Evolutionary conservation across 2,329 filamentous ascomycete genomes (phyloP), one percentile per base, ranked within the genome.

Genomic region (Clonostachys solani): DNA sequence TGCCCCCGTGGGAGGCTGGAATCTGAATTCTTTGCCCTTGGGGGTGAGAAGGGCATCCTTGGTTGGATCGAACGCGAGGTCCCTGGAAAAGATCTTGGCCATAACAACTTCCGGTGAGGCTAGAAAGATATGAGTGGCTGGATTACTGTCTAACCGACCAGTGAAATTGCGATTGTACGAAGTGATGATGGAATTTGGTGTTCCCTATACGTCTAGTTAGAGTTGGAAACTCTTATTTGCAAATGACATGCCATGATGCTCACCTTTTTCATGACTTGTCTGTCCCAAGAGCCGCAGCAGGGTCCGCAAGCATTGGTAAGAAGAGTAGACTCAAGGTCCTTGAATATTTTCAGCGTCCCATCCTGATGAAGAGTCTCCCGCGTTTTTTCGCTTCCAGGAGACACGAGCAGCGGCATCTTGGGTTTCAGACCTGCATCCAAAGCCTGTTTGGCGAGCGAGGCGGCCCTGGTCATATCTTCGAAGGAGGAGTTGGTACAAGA

Each of bases 151-250:
- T 65, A 89, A 89, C 65, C 86, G 83, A 51, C 86, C 86, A 52
- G 86, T 89, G 74, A 90, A 89, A 77, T 90, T 89, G 68, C 86
- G 84, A 78, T 90, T 90, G 79, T 89, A 89, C 17, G 86, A 89
- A 42, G 84, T 88, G 64, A 90, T 76, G 66, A 90, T 89, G 8
- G 84, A 86, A 77, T 89, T 89, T 54, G 36, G 36, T 18, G 36
- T 38, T n/a, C 36, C 36, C 36, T 29, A 10, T 29, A 29, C 23
- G 9, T 10, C 23, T 9, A 10, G 9, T 29, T 29, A 29, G 23
- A 29, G 9, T 10, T 29, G 3, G 3, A 29, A 10, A 3, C 84
- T 69, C 57, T 81, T 77, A 52, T 85, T 74, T 89, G 15, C 23
- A 29, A 10, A 29, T 29, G 23, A 10, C 23, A 10, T 29, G 23